Conservation (phyloP, 305 asterid genomes). For the Fraxinus sp. region DNA sequence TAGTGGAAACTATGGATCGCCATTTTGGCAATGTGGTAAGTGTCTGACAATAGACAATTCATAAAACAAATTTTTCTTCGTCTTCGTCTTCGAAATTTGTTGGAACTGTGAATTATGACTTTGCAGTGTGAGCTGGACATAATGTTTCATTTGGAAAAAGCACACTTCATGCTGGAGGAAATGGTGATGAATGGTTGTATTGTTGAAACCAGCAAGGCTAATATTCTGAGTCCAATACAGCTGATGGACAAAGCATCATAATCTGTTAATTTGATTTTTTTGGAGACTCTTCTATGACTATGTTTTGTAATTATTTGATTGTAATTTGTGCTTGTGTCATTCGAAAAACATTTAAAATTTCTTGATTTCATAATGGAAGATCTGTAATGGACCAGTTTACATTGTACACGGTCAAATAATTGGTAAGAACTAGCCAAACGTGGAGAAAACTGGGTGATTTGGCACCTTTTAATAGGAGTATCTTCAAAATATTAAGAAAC, state of each 20-base stretch:
- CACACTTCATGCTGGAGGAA: constrained; percentile 98
- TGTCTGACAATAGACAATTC: constrained; percentile 9
- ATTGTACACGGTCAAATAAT: too few species aligned
- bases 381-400: too few species aligned
- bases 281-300: not conserved
- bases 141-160: constrained; percentile 96
- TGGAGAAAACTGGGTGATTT: too few species aligned
- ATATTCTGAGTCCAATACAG: constrained; percentile 80
- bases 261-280: not conserved
- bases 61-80: not conserved
- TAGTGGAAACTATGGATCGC: constrained; percentile 98
- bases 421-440: too few species aligned
- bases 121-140: constrained; percentile 94
- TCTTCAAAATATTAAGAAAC: too few species aligned
- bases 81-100: not conserved
- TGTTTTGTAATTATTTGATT: not conserved
- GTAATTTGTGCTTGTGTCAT: not conserved
- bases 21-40: constrained; percentile 97
- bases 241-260: constrained; percentile 87
- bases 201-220: constrained; percentile 92
- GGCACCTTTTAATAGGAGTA: too few species aligned
- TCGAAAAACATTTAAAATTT: not conserved
- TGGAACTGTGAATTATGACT: constrained; percentile 3
- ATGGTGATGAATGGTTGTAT: constrained; percentile 98
- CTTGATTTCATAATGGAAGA: not conserved